A percentile compares a stretch with the other conserved stretches of the same genome.
phyloP scores from a whole-genome alignment of 2,329 filamentous ascomycete genomes.

The Cytospora chrysosperma region DNA sequence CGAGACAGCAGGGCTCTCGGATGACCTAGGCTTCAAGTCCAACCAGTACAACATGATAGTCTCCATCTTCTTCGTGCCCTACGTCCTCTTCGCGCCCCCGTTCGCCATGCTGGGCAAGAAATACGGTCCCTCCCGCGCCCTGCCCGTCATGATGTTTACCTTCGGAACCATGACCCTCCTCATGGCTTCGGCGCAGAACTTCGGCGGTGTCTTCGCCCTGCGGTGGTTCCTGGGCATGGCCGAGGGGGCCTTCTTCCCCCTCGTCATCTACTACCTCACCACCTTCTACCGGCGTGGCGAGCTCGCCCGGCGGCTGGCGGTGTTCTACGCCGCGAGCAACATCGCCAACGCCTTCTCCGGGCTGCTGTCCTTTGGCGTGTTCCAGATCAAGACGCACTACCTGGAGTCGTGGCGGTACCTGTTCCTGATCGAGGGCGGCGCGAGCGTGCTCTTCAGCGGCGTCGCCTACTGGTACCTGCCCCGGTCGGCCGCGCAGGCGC shows the following conservation, averaged over 20 bases:
- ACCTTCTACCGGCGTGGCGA: constrained; percentile 72
- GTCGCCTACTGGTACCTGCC: constrained; percentile 72
- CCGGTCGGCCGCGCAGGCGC: constrained; percentile 59
- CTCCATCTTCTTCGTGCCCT: constrained; percentile 71
- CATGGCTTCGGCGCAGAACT: constrained; percentile 55
- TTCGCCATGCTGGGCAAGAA: constrained; percentile 67
- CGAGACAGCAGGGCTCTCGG: constrained; percentile 51
- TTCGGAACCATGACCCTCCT: constrained; percentile 67
- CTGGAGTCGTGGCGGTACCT: constrained; percentile 46
- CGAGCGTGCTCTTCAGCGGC: constrained; percentile 59
- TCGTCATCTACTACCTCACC: constrained; percentile 58
- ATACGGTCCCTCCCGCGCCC: constrained; percentile 60
- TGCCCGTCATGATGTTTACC: constrained; percentile 63
- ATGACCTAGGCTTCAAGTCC: constrained; percentile 56
- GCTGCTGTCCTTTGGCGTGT: constrained; percentile 54
- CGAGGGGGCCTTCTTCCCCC: constrained; percentile 67
- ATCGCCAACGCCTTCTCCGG: constrained; percentile 64
- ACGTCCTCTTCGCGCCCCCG: constrained; percentile 67
- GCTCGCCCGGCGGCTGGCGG: constrained; percentile 65
- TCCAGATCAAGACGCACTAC: constrained; percentile 40
- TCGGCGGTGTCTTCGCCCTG: constrained; percentile 63
- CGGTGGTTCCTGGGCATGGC: constrained; percentile 70
- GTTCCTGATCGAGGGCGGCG: constrained; percentile 52
- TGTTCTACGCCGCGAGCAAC: constrained; percentile 62
- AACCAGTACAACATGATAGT: constrained; percentile 70